Evolutionary conservation across 331 rosid genomes (phyloP), one percentile per base, ranked within the genome.

Genomic region (Saraca asoca): DNA sequence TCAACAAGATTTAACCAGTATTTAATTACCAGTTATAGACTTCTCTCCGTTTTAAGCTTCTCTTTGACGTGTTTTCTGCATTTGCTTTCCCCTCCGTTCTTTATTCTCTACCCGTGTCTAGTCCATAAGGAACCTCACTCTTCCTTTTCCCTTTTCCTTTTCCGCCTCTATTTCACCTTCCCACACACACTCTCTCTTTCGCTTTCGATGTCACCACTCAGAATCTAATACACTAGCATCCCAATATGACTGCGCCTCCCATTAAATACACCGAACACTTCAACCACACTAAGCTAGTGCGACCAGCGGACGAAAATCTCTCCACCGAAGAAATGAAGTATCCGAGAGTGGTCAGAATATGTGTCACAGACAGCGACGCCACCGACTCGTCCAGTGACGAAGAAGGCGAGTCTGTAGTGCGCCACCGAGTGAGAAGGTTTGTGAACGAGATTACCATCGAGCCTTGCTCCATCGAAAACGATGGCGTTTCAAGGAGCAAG

Each of bases 321-420:
- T 0, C 37, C 19, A 10, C 53, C 33, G 14, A 51, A 14, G 67
- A 56, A 7, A 39, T 41, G 45, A 55, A 62, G 43, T 88, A 14
- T 44, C 85, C 88, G 0, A 73, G 68, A 59, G 52, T 84, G 10
- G 83, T 93, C 0, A 76, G 96, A 52, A 81, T 94, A 44, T 77
- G 78, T 0, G 84, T 90, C 13, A 85, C 91, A 0, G 99, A 94
- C 75, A 81, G 75, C 5, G 79, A 86, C 5, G 97, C 96, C 9
- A 94, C 99, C 0, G 99, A 94, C 72, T 90, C 92, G 9, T 90
- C 97, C 74, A 78, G 91, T 37, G 98, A 90, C 55, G 82, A 85
- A 7, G 96, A 88, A 44, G 56, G 56, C 6, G 67, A 66, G 33
- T 17, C n/a, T 1, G 1, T 44, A 14, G 50, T 64, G 9, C 81